These are phyloP conservation scores for Sicyos baderoa DNA, from an alignment of 306 rosid genomes.

Conservation along the genomic window DNA sequence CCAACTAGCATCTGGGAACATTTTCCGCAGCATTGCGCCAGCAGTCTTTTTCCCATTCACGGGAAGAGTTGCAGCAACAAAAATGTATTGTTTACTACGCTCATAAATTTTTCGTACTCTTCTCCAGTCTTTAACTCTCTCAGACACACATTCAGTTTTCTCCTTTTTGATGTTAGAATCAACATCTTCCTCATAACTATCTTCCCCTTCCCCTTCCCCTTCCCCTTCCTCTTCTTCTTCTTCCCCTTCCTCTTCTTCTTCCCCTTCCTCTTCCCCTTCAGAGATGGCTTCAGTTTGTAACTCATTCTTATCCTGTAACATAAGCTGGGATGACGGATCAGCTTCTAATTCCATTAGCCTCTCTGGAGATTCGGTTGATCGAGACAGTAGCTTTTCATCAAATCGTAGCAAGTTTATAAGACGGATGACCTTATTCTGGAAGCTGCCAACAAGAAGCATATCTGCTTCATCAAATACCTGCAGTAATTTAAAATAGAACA, in stretches of 20 bases:
- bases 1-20: slow-evolving; percentile 86
- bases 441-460: slow-evolving; percentile 92
- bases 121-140: slow-evolving; percentile 54
- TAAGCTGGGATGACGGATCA: slow-evolving; percentile 29
- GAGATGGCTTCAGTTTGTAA: slow-evolving; percentile 29
- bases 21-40: slow-evolving; percentile 59
- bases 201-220: neutral
- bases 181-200: slow-evolving; percentile 22
- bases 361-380: slow-evolving; percentile 38
- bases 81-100: slow-evolving; percentile 84
- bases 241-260: neutral
- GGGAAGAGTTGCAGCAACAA: slow-evolving; percentile 97
- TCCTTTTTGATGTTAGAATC: slow-evolving; percentile 22
- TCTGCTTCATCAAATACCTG: slow-evolving; percentile 99
- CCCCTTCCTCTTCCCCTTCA: neutral
- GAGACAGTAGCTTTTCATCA: slow-evolving; percentile 70
- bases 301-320: slow-evolving; percentile 44
- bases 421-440: slow-evolving; percentile 85
- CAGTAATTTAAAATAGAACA: slow-evolving; percentile 16
- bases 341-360: slow-evolving; percentile 33
- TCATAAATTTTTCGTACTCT: slow-evolving; percentile 64
- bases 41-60: slow-evolving; percentile 93
- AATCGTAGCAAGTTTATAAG: slow-evolving; percentile 71
- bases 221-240: neutral
- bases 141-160: slow-evolving; percentile 31